Evolutionary conservation across 1,139 yeast genomes (phyloP).

Genomic region (Pichia sp.): DNA sequence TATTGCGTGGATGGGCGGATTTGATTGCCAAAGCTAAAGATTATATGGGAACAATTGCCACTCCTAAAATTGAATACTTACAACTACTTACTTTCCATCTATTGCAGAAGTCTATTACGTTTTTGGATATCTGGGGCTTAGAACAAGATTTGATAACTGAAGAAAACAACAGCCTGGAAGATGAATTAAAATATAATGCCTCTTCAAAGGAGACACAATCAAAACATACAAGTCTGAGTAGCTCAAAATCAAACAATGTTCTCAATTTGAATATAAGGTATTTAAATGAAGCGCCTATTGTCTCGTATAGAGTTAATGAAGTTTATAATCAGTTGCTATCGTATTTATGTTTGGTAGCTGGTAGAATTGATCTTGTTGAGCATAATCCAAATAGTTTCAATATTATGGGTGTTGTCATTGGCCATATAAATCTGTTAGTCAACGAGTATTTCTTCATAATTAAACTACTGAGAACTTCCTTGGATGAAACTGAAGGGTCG

Average conservation of each 20-base stretch:
- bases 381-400: conserved; percentile 66
- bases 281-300: conserved; percentile 53
- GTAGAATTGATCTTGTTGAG: conserved; percentile 67
- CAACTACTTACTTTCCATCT: conserved; percentile 70
- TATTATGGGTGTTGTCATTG: conserved; percentile 53
- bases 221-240: background rate
- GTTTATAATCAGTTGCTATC: conserved; percentile 61
- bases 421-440: conserved; percentile 56
- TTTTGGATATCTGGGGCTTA: conserved; percentile 67
- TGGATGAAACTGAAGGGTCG: conserved; percentile 24
- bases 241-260: background rate
- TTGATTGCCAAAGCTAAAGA: conserved; percentile 83
- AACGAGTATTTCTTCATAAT: conserved; percentile 38
- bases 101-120: conserved; percentile 60
- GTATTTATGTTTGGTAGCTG: conserved; percentile 64
- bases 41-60: conserved; percentile 62
- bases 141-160: conserved; percentile 30
- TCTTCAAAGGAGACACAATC: background rate
- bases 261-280: conserved; percentile 19
- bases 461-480: conserved; percentile 38
- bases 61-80: conserved; percentile 58
- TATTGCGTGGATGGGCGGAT: conserved; percentile 87
- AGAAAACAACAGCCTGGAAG: conserved; percentile 1
- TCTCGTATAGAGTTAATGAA: conserved; percentile 65
- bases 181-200: background rate